phyloP scores from a whole-genome alignment of 176 grass and related monocot genomes.

The Pharus latifolius region DNA sequence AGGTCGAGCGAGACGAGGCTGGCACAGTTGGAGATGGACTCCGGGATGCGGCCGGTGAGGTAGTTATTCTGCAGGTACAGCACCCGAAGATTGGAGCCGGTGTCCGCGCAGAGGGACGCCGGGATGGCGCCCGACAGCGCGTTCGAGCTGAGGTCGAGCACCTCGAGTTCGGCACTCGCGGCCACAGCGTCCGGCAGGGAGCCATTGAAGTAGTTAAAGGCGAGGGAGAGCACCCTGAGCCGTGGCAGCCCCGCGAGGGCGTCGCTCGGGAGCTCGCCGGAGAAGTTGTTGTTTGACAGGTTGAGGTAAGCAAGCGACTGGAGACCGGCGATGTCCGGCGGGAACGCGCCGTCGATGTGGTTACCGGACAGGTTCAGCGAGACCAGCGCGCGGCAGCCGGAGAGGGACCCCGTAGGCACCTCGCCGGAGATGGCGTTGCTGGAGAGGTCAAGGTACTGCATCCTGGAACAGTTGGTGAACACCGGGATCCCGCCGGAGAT shows the following conservation, averaged over 20 bases:
- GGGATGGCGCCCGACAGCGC: conserved; percentile 32
- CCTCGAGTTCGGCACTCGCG: background rate
- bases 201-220: conserved; percentile 40
- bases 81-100: conserved; percentile 9
- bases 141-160: conserved; percentile 49
- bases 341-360: conserved; percentile 24
- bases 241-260: conserved; percentile 16
- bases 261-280: conserved; percentile 27
- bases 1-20: conserved; percentile 44
- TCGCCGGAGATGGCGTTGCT: conserved; percentile 27
- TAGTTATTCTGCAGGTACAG: conserved; percentile 56
- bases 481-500: conserved; percentile 19
- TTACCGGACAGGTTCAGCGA: conserved; percentile 50
- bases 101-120: conserved; percentile 9
- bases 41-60: conserved; percentile 36
- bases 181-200: conserved; percentile 17
- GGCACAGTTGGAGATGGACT: conserved; percentile 30
- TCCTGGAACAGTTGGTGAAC: conserved; percentile 36
- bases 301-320: conserved; percentile 22
- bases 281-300: conserved; percentile 45
- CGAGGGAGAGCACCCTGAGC: conserved; percentile 24
- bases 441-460: conserved; percentile 46
- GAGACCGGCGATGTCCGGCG: conserved; percentile 27
- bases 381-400: conserved; percentile 22
- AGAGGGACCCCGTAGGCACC: conserved; percentile 19